Evolutionary conservation across 1,139 yeast species (phyloP), one percentile per base, ranked within the genome.

Genomic region (Blastobotrys buckinghamii): DNA sequence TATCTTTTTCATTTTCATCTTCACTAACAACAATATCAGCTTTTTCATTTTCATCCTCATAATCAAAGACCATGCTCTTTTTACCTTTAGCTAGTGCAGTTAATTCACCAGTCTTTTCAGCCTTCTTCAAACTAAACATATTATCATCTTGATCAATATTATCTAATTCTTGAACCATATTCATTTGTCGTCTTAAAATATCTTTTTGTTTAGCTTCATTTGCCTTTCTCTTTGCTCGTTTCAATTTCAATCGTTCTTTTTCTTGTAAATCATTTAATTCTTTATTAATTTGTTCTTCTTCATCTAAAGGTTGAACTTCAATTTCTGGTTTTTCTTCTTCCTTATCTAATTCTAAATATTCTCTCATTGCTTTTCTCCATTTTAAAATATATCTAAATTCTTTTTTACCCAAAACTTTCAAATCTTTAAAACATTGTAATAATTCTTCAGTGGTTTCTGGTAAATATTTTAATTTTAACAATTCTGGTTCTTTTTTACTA

Each of bases 131-230:
- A 62, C 83, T 87, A 71, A 92, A 92, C 53, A 90, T 71, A 0
- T 94, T 78, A 51, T 87, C 95, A 51, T 86, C 95, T 47, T 95
- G 96, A 49, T 78, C 78, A n/a, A 88, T 92, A 17, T 96, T 96
- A 65, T 92, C 98, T 43, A 88, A 74, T 75, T 97, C 97, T 2
- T 96, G 86, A 53, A 86, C 74, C 97, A 92, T 90, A 65, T 87
- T 88, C 94, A 92, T 84, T 69, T 92, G 97, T 84, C 89, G 83
- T 69, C 97, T 79, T 48, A 78, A 77, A 49, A 92, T 80, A 64
- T 90, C 97, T 66, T 86, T 87, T 65, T 88, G 96, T 63, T 88
- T 89, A 55, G 69, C 60, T 68, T 90, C 97, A 64, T 92, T 90
- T 45, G 79, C 78, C 58, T 76, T 80, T 67, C 96, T 82, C 69